A percentile compares a stretch with the other conserved stretches of the same genome.
phyloP scores from a whole-genome alignment of 306 rosid species.

The Castanea mollissima region DNA sequence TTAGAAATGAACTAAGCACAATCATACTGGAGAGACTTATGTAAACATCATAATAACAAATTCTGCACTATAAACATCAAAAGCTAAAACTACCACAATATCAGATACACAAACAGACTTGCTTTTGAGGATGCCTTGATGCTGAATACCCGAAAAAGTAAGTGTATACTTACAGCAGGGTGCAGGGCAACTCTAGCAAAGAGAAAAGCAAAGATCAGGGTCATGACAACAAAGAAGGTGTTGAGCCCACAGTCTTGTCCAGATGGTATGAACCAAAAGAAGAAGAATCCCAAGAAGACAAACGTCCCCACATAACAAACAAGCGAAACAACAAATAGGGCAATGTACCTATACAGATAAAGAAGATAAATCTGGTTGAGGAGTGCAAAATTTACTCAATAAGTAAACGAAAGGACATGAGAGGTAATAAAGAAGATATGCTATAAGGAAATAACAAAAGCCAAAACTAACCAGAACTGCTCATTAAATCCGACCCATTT shows the following conservation, averaged over 20 bases:
- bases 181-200: slow-evolving; percentile 85
- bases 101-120: not conserved
- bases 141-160: not conserved
- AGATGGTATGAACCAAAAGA: slow-evolving; percentile 85
- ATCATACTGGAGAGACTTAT: not conserved
- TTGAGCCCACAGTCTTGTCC: slow-evolving; percentile 96
- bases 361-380: slow-evolving; percentile 15
- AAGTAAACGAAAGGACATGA: not conserved
- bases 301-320: slow-evolving; percentile 73
- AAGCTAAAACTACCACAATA: not conserved
- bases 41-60: not conserved
- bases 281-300: slow-evolving; percentile 82
- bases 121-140: not conserved
- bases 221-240: slow-evolving; percentile 72
- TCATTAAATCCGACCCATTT: slow-evolving; percentile 96
- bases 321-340: slow-evolving; percentile 86
- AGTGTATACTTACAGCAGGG: slow-evolving; percentile 78
- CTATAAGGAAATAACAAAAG: slow-evolving; percentile 6
- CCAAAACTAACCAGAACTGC: slow-evolving; percentile 76
- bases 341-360: slow-evolving; percentile 59
- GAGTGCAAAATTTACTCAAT: not conserved
- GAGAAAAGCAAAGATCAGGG: slow-evolving; percentile 59
- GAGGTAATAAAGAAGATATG: slow-evolving; percentile 9
- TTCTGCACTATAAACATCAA: not conserved
- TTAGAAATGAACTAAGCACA: not conserved